Percentiles rank a stretch among this genome's conserved stretches.
Conservation (phyloP, 2,329 filamentous ascomycete genomes). For the Arthroderma sp. region DNA sequence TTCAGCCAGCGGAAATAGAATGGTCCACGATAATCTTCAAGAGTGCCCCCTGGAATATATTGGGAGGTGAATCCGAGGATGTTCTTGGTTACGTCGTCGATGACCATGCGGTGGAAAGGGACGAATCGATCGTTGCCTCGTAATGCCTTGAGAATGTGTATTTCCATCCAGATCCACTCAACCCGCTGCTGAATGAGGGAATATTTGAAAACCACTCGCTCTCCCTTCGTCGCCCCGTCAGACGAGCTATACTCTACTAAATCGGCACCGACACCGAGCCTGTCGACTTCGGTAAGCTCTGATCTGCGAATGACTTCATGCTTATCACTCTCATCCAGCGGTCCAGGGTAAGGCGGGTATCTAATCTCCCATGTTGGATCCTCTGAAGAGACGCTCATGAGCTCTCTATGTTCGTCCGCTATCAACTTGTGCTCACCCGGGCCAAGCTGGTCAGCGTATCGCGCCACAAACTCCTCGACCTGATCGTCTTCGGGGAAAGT, state of each 20-base stretch:
- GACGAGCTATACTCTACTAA: constrained; percentile 5
- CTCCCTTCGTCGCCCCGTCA: background rate
- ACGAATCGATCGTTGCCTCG: constrained; percentile 7
- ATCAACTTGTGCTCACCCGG: background rate
- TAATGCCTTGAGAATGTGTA: constrained; percentile 9
- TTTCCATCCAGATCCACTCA: constrained; percentile 8
- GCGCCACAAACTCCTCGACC: background rate
- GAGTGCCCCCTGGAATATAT: constrained; percentile 10
- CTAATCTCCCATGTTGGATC: constrained; percentile 6
- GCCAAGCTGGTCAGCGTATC: constrained; percentile 6
- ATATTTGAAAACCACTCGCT: constrained; percentile 10
- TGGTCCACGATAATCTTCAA: constrained; percentile 5
- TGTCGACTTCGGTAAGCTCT: constrained; percentile 10
- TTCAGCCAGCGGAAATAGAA: constrained; percentile 12
- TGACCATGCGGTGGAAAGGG: constrained; percentile 8
- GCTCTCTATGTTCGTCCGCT: background rate
- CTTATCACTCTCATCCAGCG: background rate
- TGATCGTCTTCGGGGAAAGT: constrained; percentile 5
- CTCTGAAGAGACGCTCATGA: constrained; percentile 4
- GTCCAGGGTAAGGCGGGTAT: constrained; percentile 5
- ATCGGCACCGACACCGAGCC: constrained; percentile 5
- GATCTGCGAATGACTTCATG: constrained; percentile 5
- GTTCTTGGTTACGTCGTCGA: constrained; percentile 8
- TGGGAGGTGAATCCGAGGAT: constrained; percentile 7
- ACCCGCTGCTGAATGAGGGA: constrained; percentile 4